Percentiles rank a stretch among this genome's conserved stretches.
Conservation (phyloP, 768 basidiomycete genomes). For the Rhodocollybia butyracea region DNA sequence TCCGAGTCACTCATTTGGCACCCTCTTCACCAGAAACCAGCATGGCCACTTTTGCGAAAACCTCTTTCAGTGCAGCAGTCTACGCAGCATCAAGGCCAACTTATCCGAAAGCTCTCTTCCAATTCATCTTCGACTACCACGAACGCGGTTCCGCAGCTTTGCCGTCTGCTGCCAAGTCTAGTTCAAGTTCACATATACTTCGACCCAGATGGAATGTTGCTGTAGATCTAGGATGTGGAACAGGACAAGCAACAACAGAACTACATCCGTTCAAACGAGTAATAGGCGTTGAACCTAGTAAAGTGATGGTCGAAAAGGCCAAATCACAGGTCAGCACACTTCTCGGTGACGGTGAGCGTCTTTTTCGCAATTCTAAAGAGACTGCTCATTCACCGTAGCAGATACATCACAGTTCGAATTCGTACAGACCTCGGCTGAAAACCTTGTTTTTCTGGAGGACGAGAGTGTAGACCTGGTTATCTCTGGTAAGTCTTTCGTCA, state of each 20-base stretch:
- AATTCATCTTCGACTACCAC: constrained; percentile 45
- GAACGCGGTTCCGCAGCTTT: constrained; percentile 14
- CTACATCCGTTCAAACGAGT: constrained; percentile 56
- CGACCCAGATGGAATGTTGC: constrained; percentile 47
- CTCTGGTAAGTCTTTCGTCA: constrained; percentile 46
- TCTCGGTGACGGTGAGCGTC: constrained; percentile 12
- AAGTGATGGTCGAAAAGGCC: constrained; percentile 64
- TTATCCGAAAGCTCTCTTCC: constrained; percentile 47
- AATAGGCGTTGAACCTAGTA: constrained; percentile 73
- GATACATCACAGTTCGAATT: constrained; percentile 26
- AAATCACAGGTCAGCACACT: constrained; percentile 19
- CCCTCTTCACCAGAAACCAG: too few species aligned
- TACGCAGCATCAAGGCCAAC: constrained; percentile 52
- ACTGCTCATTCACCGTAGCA: constrained; percentile 19
- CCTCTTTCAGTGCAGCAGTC: constrained; percentile 42
- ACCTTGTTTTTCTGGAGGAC: constrained; percentile 45
- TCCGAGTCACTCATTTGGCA: too few species aligned
- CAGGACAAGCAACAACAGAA: constrained; percentile 69
- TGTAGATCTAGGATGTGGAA: constrained; percentile 79
- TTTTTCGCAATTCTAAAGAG: background rate
- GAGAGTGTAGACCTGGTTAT: constrained; percentile 63
- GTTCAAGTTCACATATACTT: background rate
- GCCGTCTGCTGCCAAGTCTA: background rate
- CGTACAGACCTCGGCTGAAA: constrained; percentile 47
- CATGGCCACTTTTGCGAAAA: constrained; percentile 55